Conservation (phyloP, 345 rosid species). For the Hevea brasiliensis region DNA sequence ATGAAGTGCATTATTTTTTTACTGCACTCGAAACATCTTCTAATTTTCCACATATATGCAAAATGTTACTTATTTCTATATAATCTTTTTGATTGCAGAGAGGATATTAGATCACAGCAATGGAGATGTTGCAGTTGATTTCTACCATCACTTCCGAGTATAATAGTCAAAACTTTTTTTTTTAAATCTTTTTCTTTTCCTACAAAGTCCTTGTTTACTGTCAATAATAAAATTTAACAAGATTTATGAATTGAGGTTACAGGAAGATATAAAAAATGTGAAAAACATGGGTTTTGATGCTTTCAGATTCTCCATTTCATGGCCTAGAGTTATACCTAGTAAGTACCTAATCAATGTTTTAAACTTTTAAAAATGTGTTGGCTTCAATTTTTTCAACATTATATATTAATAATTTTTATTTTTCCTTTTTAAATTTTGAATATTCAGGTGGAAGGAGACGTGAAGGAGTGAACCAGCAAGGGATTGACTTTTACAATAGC, state of each 20-base stretch:
- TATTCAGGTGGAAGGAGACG: constrained; percentile 22
- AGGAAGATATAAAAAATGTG: constrained; percentile 5
- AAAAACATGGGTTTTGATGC: not conserved
- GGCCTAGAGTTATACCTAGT: constrained; percentile 43
- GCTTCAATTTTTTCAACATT: no score
- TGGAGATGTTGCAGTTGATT: constrained; percentile 73
- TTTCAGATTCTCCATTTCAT: constrained; percentile 38
- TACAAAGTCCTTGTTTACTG: no score
- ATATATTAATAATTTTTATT: not conserved
- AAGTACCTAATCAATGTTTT: not conserved
- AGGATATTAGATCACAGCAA: constrained; percentile 41
- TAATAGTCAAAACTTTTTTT: not conserved
- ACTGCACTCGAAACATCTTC: no score
- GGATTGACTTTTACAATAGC: constrained; percentile 31
- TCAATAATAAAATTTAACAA: no score
- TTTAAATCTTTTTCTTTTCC: not conserved
- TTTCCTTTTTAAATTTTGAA: not conserved
- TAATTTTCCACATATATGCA: no score
- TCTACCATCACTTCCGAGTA: constrained; percentile 71
- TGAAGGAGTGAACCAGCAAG: constrained; percentile 29
- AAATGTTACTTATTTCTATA: not conserved
- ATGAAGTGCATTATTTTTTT: no score
- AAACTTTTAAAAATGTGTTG: no score
- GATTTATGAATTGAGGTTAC: not conserved
- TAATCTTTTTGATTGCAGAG: constrained; percentile 17